Percentiles rank a stretch among this genome's conserved stretches.
phyloP scores from a whole-genome alignment of 805 yeast species.

The Teunomyces atbi region DNA sequence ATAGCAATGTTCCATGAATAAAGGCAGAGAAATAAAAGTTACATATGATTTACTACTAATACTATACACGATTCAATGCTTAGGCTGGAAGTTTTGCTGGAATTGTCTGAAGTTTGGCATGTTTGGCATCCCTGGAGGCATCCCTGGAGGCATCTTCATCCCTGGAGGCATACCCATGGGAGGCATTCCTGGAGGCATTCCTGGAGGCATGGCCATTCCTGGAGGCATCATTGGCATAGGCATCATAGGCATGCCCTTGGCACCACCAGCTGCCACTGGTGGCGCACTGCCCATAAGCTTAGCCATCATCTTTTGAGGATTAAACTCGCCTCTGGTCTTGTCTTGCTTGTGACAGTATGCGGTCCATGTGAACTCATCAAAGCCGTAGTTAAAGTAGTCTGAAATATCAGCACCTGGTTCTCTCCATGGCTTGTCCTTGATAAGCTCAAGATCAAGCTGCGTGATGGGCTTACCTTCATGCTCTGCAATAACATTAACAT shows the following conservation, averaged over 20 bases:
- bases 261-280: conserved; percentile 12
- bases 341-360: conserved; percentile 90
- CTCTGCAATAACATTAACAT: conserved; percentile 71
- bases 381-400: conserved; percentile 95
- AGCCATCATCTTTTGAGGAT: conserved; percentile 76
- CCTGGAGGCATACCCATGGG: conserved; percentile 7
- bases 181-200: conserved; percentile 15
- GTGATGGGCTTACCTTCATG: conserved; percentile 82
- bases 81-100: conserved; percentile 3
- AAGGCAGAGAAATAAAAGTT: neutral
- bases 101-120: conserved; percentile 14
- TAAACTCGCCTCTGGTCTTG: conserved; percentile 71
- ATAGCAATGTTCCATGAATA: neutral
- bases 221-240: conserved; percentile 22
- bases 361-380: conserved; percentile 95
- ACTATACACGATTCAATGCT: conserved; percentile 4
- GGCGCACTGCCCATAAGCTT: conserved; percentile 47
- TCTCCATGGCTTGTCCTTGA: conserved; percentile 97
- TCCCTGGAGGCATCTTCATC: conserved; percentile 11
- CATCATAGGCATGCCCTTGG: conserved; percentile 16
- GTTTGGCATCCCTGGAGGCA: conserved; percentile 19
- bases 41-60: neutral
- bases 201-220: conserved; percentile 14
- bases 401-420: conserved; percentile 93
- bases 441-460: conserved; percentile 70